Base-by-base conservation (phyloP, 176 grass and related monocot species). In the Musa itinerans region DNA sequence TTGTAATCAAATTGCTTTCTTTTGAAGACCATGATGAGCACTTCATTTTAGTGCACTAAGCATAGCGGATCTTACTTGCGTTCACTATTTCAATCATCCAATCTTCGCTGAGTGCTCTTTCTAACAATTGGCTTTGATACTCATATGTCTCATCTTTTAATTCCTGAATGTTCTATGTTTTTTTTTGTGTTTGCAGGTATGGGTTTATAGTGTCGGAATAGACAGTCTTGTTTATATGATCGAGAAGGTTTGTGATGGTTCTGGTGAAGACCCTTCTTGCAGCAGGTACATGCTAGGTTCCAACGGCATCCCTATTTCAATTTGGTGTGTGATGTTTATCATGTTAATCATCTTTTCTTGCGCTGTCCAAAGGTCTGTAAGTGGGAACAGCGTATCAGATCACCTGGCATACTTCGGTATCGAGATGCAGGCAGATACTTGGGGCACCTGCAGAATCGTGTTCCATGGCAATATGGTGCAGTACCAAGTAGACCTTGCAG, bases 391-490 rank as follows among this genome's bases (percentile, higher is more conserved):
- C 69, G 76, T 96, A 76, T 82, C 81, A 21, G 92, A 96, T 76
- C 92, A 96, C 78, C 86, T 92, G 56, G 87, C 71, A 34, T 96
- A 92, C 78, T 87, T 92, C 16, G 85, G 89, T 72, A 76, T 92
- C 0, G 76, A 84, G 34, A 90, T 96, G 89, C 67, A 86, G 80
- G 87, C 93, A 6, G 89, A 96, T 0, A 85, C 87, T 75, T 96
- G 89, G 87, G 87, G 89, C 89, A 86, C 89, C 50, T 92, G 93
- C 24, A 88, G 85, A 77, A 96, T 96, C 69, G 86, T 96, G 68
- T 82, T 74, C 68, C 81, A 56, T 0, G 34, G 82, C 61, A 82
- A 76, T 1, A 43, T 80, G 25, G 54, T n/a, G 63, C 79, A 57
- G 50, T 81, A 86, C 71, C 76, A 16, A 56, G 74, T 72, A 49